Base-by-base conservation (phyloP, 1,139 yeast species). In the Lodderomyces margitis region DNA sequence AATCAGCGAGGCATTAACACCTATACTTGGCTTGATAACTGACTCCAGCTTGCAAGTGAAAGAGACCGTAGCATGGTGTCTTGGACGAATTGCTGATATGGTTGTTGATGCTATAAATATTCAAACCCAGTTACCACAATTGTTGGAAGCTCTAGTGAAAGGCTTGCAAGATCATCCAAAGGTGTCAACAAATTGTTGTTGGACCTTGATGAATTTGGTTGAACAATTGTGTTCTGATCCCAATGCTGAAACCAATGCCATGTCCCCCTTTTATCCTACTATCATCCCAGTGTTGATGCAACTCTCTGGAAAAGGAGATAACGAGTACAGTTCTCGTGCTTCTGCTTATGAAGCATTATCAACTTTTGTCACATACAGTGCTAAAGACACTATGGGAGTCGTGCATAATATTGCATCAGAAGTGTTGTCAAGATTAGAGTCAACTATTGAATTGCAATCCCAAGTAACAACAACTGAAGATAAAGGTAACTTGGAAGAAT, bases 61-160 rank as follows among this genome's bases (percentile, higher is more conserved):
- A 62, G 98, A 92, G 59, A 91, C 98, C 0, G 96, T 91, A 36
- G 95, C 98, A 7, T 92, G 98, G 98, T 92, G 98, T 66, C 74
- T 92, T 47, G 98, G 98, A 45, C 81, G 97, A 66, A 87, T 92
- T 55, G 95, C 98, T 10, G 98, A 92, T 58, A 68, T 84, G 47
- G 92, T 84, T 36, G 78, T 87, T 48, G 87, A 80, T 46, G 91
- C 95, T 5, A 81, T 91, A 49, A 85, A 84, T 53, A 61, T 78
- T 21, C 72, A 77, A 41, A 65, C 67, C 5, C 84, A 83, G 58
- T 72, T 92, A 51, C 86, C 89, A 27, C 71, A 70, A 36, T 80
- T 92, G 42, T 68, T 92, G 46, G 74, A 77, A 44, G 94, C 96
- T 0, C 75, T 92, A 47, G 66, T 83, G 34, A 62, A 72, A 34